Conservation (phyloP, 2,329 filamentous ascomycete genomes). For the Botryotinia globosa region DNA sequence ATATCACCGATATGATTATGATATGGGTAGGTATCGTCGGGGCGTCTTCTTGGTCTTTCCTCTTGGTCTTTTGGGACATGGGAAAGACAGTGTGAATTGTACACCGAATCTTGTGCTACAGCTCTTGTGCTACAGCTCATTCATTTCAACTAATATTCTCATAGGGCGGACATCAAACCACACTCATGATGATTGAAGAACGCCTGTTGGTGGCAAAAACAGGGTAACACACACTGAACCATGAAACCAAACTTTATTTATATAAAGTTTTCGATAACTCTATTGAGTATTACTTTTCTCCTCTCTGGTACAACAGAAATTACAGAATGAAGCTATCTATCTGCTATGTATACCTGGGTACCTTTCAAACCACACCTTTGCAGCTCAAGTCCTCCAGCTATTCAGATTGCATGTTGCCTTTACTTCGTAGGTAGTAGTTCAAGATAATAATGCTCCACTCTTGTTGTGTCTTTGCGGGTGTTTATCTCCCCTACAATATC, state of each 20-base stretch:
- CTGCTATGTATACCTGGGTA: background rate
- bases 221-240: background rate
- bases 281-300: background rate
- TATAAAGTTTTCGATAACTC: constrained; percentile 4
- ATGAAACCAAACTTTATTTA: constrained; percentile 14
- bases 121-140: background rate
- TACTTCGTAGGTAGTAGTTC: background rate
- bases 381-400: background rate
- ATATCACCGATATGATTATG: background rate
- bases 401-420: background rate
- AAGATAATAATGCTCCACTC: constrained; percentile 1
- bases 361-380: background rate
- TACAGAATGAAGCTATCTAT: background rate
- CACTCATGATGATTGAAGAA: constrained; percentile 1
- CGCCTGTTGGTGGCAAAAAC: constrained; percentile 10
- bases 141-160: background rate
- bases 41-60: background rate
- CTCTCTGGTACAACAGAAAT: background rate
- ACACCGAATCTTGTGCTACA: background rate
- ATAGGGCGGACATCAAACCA: background rate
- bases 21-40: background rate
- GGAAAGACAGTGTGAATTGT: background rate
- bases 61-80: background rate
- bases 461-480: constrained; percentile 4
- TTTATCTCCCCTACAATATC: constrained; percentile 6